These are phyloP conservation scores for Talaromyces sp. DNA, from an alignment of 2,329 filamentous ascomycete species.

Conservation along the genomic window DNA sequence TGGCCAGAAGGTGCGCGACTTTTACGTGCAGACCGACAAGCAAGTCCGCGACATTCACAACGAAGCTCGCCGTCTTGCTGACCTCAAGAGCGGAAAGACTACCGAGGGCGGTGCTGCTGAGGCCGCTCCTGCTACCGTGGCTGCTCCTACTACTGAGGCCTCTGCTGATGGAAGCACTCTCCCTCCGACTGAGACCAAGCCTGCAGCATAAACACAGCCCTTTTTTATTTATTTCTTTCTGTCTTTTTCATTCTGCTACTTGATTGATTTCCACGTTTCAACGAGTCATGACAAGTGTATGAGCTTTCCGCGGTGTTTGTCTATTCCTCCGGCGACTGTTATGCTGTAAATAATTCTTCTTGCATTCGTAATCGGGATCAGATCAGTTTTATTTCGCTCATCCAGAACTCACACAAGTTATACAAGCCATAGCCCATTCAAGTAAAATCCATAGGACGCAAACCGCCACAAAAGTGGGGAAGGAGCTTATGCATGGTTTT, in stretches of 20 bases:
- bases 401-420: background rate
- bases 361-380: background rate
- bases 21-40: conserved; percentile 79
- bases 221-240: background rate
- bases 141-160: conserved; percentile 13
- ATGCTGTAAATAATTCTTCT: background rate
- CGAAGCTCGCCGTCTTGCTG: conserved; percentile 81
- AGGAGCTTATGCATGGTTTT: background rate
- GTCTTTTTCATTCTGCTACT: background rate
- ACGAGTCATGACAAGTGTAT: conserved; percentile 6
- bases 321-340: background rate
- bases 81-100: conserved; percentile 64
- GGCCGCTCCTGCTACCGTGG: conserved; percentile 34
- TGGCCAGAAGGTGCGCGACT: conserved; percentile 78
- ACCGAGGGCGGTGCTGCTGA: conserved; percentile 31
- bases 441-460: background rate
- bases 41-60: conserved; percentile 91
- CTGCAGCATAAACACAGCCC: background rate
- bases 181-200: background rate
- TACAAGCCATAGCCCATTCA: background rate
- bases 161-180: background rate
- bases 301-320: background rate
- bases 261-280: background rate
- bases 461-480: background rate
- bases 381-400: background rate